Evolutionary conservation across 176 grass and related monocot species (phyloP), one percentile per base, ranked within the genome.

Genomic region (Metroxylon sagu): DNA sequence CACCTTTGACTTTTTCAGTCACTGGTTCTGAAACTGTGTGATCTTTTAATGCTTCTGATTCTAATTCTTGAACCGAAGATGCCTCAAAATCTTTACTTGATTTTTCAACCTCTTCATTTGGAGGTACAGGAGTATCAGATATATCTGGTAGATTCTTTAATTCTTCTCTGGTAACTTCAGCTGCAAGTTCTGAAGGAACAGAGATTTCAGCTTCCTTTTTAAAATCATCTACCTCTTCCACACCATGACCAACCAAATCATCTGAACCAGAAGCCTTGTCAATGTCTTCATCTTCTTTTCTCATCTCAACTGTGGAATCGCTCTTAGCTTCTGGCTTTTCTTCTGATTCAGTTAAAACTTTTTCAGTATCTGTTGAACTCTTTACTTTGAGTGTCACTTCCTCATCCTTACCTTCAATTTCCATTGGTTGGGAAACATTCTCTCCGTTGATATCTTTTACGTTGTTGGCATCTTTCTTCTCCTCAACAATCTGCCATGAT

Each of bases 31-130:
- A 21, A 55, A 55, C 18, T 19, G n/a, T 64, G 23, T 68, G 52
- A 48, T 68, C 64, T 15, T 76, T 64, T 25, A 31, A 53, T 18
- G 60, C 53, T 60, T 76, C 56, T 29, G 18, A 4, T 17, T 58
- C 16, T 58, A 23, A 64, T 18, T 68, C 73, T 68, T 65, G 64
- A 5, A 68, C 26, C 53, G 64, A 43, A 67, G 28, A 29, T 25
- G 35, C 31, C 28, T 59, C 50, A 19, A 57, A 65, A n/a, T 55
- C 3, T 43, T 77, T 26, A 16, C 55, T 59, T 4, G 43, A 26
- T 51, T 29, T 35, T 48, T 53, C 28, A 26, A 49, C 53, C 15
- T 26, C 29, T 35, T 35, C 30, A 35, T 5, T 7, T 35, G 30
- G 30, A 7, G 5, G 30, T 35, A 35, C 30, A 35, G 30, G 30